Base-by-base conservation (phyloP, 1,139 yeast species). In the Spathaspora sp. region DNA sequence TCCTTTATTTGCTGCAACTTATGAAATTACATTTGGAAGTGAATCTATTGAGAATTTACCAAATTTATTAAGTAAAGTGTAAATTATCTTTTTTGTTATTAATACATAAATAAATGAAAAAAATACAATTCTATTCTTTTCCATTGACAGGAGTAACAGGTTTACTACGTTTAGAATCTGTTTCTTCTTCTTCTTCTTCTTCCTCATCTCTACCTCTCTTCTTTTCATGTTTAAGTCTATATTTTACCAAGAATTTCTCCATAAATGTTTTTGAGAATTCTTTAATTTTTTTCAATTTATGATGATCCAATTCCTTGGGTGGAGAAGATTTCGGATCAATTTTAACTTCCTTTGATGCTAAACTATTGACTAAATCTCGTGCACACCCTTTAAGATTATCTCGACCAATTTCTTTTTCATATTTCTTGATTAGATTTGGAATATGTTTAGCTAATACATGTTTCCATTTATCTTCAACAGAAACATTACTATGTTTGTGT, bases 321-420 rank as follows among this genome's bases (percentile, higher is more conserved):
- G 85, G 82, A 6, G 55, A 46, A 27, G 57, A 59, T 2, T 57
- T 52, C 2, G 68, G 48, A 43, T 71, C 76, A 46, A 77, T 68
- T 55, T 78, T 78, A 49, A 76, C 49, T 61, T 90, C 96, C 60
- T 89, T 89, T 6, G 74, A 70, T 0, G 83, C 80, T 43, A 90
- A 68, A 1, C 69, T 68, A 50, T 80, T 78, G 2, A 84, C 89
- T 49, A 89, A 78, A 44, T 90, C 97, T 52, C 82, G 79, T 1
- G 97, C 89, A 63, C 93, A 86, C 31, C 78, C 78, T 65, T 90
- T 93, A 45, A 89, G 63, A 47, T 82, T 76, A 4, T 87, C 95
- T 50, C 82, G 82, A 2, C 90, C 93, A 20, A 91, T 73, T 47
- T 81, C 82, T 2, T 70, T 62, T 53, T 82, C 86, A 61, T 85